Conservation (phyloP, 495 filamentous ascomycete genomes). For the Hyphodiscus hymeniophilus region DNA sequence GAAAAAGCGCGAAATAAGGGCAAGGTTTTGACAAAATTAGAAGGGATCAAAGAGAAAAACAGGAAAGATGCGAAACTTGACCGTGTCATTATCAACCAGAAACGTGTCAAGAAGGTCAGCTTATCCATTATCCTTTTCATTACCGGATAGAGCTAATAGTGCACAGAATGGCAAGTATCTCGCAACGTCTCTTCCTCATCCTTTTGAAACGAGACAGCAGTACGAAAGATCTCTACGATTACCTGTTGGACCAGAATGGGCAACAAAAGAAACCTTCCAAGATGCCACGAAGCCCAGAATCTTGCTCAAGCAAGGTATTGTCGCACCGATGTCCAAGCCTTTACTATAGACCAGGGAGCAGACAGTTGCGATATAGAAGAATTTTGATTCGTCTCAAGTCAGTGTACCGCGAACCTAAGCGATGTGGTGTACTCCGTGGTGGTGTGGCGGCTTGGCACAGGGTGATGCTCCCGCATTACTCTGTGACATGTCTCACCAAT, state of each 20-base stretch:
- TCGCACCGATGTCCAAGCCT: constrained; percentile 76
- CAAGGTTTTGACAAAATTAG: constrained; percentile 52
- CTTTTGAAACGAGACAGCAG: constrained; percentile 76
- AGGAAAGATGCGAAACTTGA: constrained; percentile 76
- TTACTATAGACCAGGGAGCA: constrained; percentile 12
- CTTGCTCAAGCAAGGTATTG: constrained; percentile 86
- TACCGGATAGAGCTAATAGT: background rate
- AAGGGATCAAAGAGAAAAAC: constrained; percentile 68
- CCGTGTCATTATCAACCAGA: constrained; percentile 89
- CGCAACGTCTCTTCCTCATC: constrained; percentile 72
- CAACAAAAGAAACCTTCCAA: constrained; percentile 89
- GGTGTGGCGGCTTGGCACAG: no score
- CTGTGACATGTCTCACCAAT: background rate
- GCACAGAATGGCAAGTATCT: constrained; percentile 78
- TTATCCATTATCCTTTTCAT: background rate
- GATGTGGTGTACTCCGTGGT: no score
- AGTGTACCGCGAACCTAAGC: no score
- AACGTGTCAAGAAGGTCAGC: constrained; percentile 79
- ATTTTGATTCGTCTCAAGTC: no score
- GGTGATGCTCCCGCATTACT: background rate
- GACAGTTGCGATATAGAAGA: background rate
- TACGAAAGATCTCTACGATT: constrained; percentile 84
- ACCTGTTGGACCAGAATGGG: constrained; percentile 90
- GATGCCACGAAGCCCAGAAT: constrained; percentile 82
- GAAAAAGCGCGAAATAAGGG: constrained; percentile 47